Evolutionary conservation across 1,284 basidiomycete genomes (phyloP).

Genomic region (Ustilago bromivora): DNA sequence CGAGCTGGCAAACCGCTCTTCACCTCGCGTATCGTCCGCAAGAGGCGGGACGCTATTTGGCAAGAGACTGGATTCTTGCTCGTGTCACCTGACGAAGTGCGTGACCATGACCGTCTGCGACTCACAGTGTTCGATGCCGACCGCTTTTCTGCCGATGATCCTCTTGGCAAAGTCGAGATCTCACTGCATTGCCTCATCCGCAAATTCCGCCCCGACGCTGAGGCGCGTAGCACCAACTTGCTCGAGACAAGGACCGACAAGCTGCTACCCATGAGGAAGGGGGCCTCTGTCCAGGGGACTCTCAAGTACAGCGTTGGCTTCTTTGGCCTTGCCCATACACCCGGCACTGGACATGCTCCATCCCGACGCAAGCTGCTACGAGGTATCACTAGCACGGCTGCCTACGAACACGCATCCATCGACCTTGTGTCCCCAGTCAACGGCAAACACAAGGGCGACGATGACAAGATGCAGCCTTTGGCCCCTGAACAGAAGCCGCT

Average conservation of each 20-base stretch:
- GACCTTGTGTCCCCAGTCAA: slow-evolving; percentile 35
- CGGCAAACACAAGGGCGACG: slow-evolving; percentile 19
- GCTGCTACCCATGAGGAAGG: slow-evolving; percentile 56
- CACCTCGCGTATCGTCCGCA: slow-evolving; percentile 54
- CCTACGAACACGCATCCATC: slow-evolving; percentile 21
- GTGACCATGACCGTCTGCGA: slow-evolving; percentile 59
- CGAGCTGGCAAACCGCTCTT: slow-evolving; percentile 61
- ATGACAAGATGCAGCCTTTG: slow-evolving; percentile 29
- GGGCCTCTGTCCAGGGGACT: slow-evolving; percentile 47
- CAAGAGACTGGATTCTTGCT: slow-evolving; percentile 59
- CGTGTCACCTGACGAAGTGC: slow-evolving; percentile 61
- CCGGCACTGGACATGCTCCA: slow-evolving; percentile 37
- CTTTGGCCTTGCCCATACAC: slow-evolving; percentile 53
- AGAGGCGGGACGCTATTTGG: slow-evolving; percentile 59
- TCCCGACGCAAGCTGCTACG: slow-evolving; percentile 46
- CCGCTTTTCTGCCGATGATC: slow-evolving; percentile 66
- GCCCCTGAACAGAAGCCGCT: slow-evolving; percentile 8
- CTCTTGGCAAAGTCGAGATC: slow-evolving; percentile 63
- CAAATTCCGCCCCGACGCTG: slow-evolving; percentile 29
- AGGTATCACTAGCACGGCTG: slow-evolving; percentile 24
- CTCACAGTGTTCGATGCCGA: slow-evolving; percentile 64
- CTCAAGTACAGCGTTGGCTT: slow-evolving; percentile 64
- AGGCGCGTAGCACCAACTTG: slow-evolving; percentile 35
- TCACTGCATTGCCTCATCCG: slow-evolving; percentile 56
- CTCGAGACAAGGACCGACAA: slow-evolving; percentile 56